Evolutionary conservation across 2,329 filamentous ascomycete species (phyloP).

Genomic region (Emydomyces testavorans): DNA sequence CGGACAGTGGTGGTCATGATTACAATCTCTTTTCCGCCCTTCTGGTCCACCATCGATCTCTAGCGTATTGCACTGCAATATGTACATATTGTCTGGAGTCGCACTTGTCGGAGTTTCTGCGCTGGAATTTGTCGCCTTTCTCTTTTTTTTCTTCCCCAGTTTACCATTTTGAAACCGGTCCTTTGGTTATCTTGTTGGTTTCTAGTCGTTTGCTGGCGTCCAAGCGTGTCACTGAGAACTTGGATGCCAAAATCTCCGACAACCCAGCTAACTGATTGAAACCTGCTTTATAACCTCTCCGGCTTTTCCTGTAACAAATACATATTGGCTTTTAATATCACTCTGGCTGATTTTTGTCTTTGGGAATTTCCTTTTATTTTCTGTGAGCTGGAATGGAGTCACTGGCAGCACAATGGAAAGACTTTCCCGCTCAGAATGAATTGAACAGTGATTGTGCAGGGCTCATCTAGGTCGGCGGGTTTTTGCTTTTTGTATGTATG

Average conservation of each 20-base stretch:
- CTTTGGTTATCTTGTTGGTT: conserved; percentile 5
- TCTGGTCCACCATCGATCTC: conserved; percentile 3
- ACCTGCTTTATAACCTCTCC: not conserved
- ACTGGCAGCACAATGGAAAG: not conserved
- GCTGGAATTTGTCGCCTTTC: conserved; percentile 10
- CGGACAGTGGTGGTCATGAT: not conserved
- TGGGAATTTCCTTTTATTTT: not conserved
- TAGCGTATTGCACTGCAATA: conserved; percentile 13
- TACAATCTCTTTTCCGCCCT: conserved; percentile 5
- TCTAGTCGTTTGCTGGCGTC: conserved; percentile 1
- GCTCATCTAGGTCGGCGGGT: not conserved
- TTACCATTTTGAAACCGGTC: not conserved
- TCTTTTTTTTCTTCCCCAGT: conserved; percentile 8
- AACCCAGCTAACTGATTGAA: not conserved
- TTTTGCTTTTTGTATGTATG: conserved; percentile 2
- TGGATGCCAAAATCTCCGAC: not conserved
- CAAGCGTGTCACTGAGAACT: not conserved
- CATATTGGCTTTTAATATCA: conserved; percentile 9
- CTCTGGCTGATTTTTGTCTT: conserved; percentile 2
- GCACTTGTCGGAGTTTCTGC: conserved; percentile 5
- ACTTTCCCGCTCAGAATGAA: not conserved
- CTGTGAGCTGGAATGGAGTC: not conserved
- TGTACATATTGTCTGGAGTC: conserved; percentile 5
- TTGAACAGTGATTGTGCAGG: not conserved
- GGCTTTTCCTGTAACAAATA: not conserved